Conservation (phyloP, 2,329 filamentous ascomycete genomes). For the Colletotrichum spinosum region DNA sequence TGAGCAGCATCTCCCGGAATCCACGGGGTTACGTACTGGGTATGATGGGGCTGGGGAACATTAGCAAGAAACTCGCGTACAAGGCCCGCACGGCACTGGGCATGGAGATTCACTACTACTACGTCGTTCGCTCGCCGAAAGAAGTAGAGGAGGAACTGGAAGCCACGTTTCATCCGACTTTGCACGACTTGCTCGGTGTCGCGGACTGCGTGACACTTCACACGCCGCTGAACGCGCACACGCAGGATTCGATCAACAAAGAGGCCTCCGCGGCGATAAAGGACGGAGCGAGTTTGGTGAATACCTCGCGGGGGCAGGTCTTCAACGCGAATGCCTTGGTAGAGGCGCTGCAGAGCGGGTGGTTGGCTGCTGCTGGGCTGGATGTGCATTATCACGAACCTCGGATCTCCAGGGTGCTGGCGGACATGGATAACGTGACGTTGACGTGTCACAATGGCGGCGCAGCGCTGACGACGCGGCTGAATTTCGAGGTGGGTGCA, state of each 20-base stretch:
- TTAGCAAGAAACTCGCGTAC: conserved; percentile 58
- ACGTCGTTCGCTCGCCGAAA: conserved; percentile 47
- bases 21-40: conserved; percentile 60
- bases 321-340: conserved; percentile 64
- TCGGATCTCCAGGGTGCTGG: conserved; percentile 52
- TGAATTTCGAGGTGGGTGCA: conserved; percentile 53
- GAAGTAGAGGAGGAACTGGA: conserved; percentile 46
- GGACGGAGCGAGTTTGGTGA: conserved; percentile 59
- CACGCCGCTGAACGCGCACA: conserved; percentile 45
- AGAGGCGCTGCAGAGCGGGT: conserved; percentile 57
- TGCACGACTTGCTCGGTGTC: conserved; percentile 42
- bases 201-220: conserved; percentile 50
- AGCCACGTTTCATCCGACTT: conserved; percentile 44
- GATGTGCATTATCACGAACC: conserved; percentile 69
- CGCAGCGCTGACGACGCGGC: conserved; percentile 50
- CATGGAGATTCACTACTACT: conserved; percentile 67
- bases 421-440: conserved; percentile 52
- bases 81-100: conserved; percentile 59
- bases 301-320: conserved; percentile 63
- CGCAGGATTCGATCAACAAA: conserved; percentile 42
- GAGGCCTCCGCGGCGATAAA: conserved; percentile 59
- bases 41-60: conserved; percentile 64
- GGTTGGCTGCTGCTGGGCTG: conserved; percentile 58
- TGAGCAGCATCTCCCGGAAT: conserved; percentile 61
- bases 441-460: conserved; percentile 53